phyloP scores from a whole-genome alignment of 371 early-diverging fungal species.

The Mortierella sp. region DNA sequence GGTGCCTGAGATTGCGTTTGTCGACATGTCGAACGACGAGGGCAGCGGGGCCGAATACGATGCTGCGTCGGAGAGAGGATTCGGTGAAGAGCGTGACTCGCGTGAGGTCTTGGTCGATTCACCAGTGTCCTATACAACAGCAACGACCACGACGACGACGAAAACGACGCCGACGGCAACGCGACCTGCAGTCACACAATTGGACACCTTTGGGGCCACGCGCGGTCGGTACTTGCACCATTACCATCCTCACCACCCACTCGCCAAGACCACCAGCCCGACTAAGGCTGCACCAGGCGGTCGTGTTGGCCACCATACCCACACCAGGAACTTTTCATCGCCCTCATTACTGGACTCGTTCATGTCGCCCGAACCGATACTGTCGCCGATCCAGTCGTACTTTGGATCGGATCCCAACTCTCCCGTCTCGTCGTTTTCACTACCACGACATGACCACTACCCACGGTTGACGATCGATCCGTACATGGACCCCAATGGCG shows the following conservation, averaged over 20 bases:
- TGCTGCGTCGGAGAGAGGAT: neutral
- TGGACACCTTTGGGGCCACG: neutral
- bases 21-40: constrained; percentile 6
- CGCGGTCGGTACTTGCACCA: constrained; percentile 7
- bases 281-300: constrained; percentile 3
- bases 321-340: constrained; percentile 43
- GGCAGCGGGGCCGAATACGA: constrained; percentile 8
- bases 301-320: constrained; percentile 35
- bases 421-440: constrained; percentile 37
- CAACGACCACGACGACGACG: constrained; percentile 40
- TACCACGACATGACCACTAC: constrained; percentile 50
- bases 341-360: constrained; percentile 49
- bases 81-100: constrained; percentile 1
- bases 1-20: constrained; percentile 1
- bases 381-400: constrained; percentile 53
- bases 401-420: constrained; percentile 54
- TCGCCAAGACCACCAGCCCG: neutral
- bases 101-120: neutral
- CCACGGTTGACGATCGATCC: constrained; percentile 28
- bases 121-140: constrained; percentile 5
- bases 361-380: constrained; percentile 46
- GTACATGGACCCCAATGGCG: neutral
- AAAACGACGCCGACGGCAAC: constrained; percentile 1
- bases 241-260: constrained; percentile 9
- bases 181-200: constrained; percentile 4